phyloP scores from a whole-genome alignment of 192 early-diverging fungal genomes.

The Funneliformis mosseae region DNA sequence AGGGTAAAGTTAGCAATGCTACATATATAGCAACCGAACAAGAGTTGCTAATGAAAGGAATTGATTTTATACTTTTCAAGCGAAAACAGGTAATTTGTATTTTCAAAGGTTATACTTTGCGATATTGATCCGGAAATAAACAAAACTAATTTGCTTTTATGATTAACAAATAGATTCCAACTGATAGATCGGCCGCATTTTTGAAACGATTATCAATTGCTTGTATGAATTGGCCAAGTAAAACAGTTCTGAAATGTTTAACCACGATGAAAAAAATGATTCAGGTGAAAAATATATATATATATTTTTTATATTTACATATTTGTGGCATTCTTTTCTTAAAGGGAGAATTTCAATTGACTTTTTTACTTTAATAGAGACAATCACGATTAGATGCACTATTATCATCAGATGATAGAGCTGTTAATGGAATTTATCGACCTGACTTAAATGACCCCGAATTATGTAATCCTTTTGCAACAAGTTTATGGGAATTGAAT shows the following conservation, averaged over 20 bases:
- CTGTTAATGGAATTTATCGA: conserved; percentile 77
- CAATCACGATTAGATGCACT: conserved; percentile 56
- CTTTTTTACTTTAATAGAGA: conserved; percentile 40
- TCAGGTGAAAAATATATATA: conserved; percentile 44
- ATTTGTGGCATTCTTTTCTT: no score
- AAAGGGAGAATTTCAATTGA: no score
- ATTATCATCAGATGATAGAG: conserved; percentile 54
- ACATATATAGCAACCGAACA: conserved; percentile 67
- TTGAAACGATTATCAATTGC: conserved; percentile 78
- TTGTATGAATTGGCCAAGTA: conserved; percentile 75
- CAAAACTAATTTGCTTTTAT: background rate
- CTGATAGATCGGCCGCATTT: conserved; percentile 85
- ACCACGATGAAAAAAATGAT: conserved; percentile 62
- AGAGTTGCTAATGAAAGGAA: conserved; percentile 78
- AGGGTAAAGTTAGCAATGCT: conserved; percentile 37
- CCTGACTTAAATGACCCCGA: conserved; percentile 87
- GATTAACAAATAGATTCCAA: conserved; percentile 60
- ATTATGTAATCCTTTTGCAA: conserved; percentile 92
- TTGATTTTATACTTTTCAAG: conserved; percentile 87
- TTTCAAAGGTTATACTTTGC: background rate
- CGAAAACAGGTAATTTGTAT: conserved; percentile 52
- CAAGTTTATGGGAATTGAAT: conserved; percentile 85
- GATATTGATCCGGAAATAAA: background rate
- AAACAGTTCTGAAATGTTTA: conserved; percentile 72
- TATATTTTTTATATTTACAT: no score